A percentile compares a stretch with the other conserved stretches of the same genome.
phyloP scores from a whole-genome alignment of 2,329 filamentous ascomycete genomes.

The Trichophyton simii region DNA sequence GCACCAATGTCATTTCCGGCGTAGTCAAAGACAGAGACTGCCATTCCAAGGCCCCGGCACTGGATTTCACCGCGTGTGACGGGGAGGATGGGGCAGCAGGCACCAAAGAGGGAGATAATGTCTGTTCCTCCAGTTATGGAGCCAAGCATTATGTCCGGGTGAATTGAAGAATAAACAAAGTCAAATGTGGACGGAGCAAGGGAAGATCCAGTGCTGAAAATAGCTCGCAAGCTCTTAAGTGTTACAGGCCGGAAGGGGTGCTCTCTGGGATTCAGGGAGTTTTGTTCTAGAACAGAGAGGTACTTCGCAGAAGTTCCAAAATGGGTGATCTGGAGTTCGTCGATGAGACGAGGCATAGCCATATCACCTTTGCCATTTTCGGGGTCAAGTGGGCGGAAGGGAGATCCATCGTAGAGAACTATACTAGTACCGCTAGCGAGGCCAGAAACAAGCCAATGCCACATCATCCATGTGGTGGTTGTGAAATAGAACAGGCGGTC shows the following conservation, averaged over 20 bases:
- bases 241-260: slow-evolving; percentile 33
- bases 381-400: slow-evolving; percentile 56
- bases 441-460: slow-evolving; percentile 88
- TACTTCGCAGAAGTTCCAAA: slow-evolving; percentile 95
- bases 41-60: slow-evolving; percentile 66
- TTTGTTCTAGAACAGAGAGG: slow-evolving; percentile 78
- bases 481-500: slow-evolving; percentile 87
- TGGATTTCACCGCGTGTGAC: slow-evolving; percentile 65
- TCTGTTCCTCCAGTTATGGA: slow-evolving; percentile 95
- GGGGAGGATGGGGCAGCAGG: slow-evolving; percentile 63
- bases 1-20: slow-evolving; percentile 46
- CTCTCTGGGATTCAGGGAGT: slow-evolving; percentile 47
- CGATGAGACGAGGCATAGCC: slow-evolving; percentile 70
- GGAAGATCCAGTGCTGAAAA: slow-evolving; percentile 90
- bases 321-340: slow-evolving; percentile 71
- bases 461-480: slow-evolving; percentile 99
- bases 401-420: slow-evolving; percentile 83
- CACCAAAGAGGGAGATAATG: slow-evolving; percentile 88
- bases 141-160: slow-evolving; percentile 65
- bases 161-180: slow-evolving; percentile 79
- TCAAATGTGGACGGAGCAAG: slow-evolving; percentile 84
- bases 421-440: slow-evolving; percentile 72
- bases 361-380: slow-evolving; percentile 54
- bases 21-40: slow-evolving; percentile 47
- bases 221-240: slow-evolving; percentile 53